A percentile compares a stretch with the other conserved stretches of the same genome.
Conservation (phyloP, 208 protist genomes). For the Strigomonas galati region DNA sequence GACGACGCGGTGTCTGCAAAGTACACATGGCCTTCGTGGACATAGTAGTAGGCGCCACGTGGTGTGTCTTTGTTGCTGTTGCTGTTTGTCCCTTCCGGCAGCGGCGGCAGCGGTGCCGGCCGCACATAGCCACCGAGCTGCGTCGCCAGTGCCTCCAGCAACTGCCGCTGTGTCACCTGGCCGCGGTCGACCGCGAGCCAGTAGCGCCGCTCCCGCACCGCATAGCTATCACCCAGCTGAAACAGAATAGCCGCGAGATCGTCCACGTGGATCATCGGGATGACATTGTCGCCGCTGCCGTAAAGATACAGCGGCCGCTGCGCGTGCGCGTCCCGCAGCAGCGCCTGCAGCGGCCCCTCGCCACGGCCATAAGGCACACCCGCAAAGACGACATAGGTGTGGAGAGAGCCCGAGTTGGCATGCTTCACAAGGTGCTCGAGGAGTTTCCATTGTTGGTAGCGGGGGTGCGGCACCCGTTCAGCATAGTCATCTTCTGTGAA, state of each 20-base stretch:
- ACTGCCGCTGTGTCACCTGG: conserved; percentile 69
- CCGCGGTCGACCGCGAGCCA: conserved; percentile 90
- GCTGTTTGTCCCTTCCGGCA: neutral
- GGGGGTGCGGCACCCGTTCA: conserved; percentile 75
- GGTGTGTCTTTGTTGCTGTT: too few relatives aligned
- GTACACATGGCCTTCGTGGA: neutral
- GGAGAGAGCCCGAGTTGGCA: conserved; percentile 84
- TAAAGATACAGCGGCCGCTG: conserved; percentile 65
- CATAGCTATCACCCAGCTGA: conserved; percentile 65
- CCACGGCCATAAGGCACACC: conserved; percentile 90
- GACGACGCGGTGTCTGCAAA: neutral
- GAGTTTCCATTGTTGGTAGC: conserved; percentile 78
- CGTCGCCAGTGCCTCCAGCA: conserved; percentile 61
- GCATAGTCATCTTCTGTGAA: conserved; percentile 89
- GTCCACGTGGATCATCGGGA: conserved; percentile 93
- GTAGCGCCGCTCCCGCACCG: conserved; percentile 84
- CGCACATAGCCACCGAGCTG: conserved; percentile 56
- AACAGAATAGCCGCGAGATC: conserved; percentile 82
- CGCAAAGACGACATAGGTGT: conserved; percentile 88
- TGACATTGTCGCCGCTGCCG: conserved; percentile 74
- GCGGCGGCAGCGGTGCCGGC: conserved; percentile 13
- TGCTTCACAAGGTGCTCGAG: conserved; percentile 89
- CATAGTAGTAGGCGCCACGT: neutral
- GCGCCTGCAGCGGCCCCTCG: conserved; percentile 43
- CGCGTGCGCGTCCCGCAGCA: conserved; percentile 79